Evolutionary conservation across 768 basidiomycete genomes (phyloP).

Genomic region (Clitopilus hobsonii): DNA sequence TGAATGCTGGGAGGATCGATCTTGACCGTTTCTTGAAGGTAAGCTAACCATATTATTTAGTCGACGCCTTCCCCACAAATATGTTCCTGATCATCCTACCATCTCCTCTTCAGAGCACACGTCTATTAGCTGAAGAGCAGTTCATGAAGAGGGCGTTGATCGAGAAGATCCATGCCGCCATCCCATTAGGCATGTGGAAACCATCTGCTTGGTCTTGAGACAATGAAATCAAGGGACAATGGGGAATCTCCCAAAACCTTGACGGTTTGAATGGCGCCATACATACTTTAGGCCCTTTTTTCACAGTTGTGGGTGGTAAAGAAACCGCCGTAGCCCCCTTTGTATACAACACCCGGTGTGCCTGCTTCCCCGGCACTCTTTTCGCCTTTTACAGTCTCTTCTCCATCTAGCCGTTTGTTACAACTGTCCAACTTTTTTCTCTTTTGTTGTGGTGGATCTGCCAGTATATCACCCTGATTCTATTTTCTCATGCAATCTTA

Average conservation of each 20-base stretch:
- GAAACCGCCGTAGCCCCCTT: not conserved
- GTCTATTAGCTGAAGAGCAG: constrained; percentile 90
- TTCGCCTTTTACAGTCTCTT: constrained; percentile 8
- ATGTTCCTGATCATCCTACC: constrained; percentile 8
- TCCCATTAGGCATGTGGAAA: constrained; percentile 45
- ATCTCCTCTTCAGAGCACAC: constrained; percentile 59
- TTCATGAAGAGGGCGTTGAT: constrained; percentile 95
- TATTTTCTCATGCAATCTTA: not conserved
- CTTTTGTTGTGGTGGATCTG: constrained; percentile 1
- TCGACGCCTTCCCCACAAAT: constrained; percentile 8
- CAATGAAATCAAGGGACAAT: constrained; percentile 1
- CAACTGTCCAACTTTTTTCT: not conserved
- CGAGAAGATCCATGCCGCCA: constrained; percentile 75
- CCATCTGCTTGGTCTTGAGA: constrained; percentile 35
- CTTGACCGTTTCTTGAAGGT: constrained; percentile 92
- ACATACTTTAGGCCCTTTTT: not conserved
- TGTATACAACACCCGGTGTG: not conserved
- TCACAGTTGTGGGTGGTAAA: not conserved
- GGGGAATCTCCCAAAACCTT: constrained; percentile 27
- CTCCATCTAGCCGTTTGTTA: not conserved
- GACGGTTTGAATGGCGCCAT: constrained; percentile 11
- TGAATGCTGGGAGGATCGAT: constrained; percentile 89
- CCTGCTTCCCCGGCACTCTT: constrained; percentile 7
- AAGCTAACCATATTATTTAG: constrained; percentile 30
- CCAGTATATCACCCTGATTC: not conserved